Evolutionary conservation across 441 rosid genomes (phyloP).

Genomic region (Pelargonium australe): DNA sequence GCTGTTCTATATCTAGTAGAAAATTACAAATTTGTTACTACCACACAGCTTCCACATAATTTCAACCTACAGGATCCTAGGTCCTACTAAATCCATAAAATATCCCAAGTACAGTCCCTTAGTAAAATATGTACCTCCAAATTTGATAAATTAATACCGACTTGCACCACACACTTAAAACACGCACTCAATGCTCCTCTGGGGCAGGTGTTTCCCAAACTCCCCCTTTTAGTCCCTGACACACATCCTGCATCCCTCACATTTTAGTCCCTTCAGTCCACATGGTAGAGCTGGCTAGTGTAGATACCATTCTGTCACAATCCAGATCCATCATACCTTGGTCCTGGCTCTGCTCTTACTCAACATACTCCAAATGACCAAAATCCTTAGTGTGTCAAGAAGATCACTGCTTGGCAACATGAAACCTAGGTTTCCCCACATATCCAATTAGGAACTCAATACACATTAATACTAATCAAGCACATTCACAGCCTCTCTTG

Average conservation of each 20-base stretch:
- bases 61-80: neutral
- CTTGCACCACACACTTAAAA: neutral
- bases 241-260: neutral
- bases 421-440: neutral
- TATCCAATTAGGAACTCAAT: neutral
- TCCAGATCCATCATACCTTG: neutral
- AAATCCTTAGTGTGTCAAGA: neutral
- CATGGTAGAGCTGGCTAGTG: neutral
- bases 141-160: neutral
- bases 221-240: neutral
- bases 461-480: neutral
- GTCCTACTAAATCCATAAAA: neutral
- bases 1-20: neutral
- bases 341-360: neutral
- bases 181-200: conserved; percentile 1
- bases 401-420: neutral
- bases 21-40: neutral
- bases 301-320: neutral
- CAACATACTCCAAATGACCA: neutral
- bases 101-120: no score
- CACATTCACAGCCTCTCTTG: conserved; percentile 4
- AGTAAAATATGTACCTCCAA: no score
- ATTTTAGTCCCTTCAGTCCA: neutral
- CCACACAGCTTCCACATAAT: neutral
- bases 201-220: neutral